phyloP scores from a whole-genome alignment of 2,329 filamentous ascomycete genomes.

The Cercospora citrullina region DNA sequence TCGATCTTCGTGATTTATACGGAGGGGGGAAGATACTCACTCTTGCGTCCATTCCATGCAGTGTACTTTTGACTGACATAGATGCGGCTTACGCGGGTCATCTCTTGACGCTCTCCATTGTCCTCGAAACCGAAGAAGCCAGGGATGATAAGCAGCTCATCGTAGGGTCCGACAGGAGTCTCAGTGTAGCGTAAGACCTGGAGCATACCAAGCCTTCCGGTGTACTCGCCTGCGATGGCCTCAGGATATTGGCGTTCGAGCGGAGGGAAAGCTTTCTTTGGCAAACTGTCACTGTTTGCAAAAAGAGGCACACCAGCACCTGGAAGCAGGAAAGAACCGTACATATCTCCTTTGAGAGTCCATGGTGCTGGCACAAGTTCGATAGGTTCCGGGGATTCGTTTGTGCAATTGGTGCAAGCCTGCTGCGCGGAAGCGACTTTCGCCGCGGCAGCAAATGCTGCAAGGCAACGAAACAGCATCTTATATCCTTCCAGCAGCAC shows the following conservation, averaged over 20 bases:
- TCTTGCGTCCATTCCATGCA: conserved; percentile 21
- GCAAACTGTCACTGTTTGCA: conserved; percentile 1
- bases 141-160: conserved; percentile 27
- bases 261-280: conserved; percentile 20
- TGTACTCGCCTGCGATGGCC: conserved; percentile 18
- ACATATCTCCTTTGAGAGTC: conserved; percentile 24
- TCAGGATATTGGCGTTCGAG: conserved; percentile 18
- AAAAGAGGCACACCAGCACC: conserved; percentile 13
- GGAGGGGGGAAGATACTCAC: not conserved
- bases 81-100: conserved; percentile 20
- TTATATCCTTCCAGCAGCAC: not conserved
- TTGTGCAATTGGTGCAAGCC: conserved; percentile 23
- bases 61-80: conserved; percentile 29
- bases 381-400: conserved; percentile 23
- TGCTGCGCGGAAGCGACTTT: not conserved
- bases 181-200: conserved; percentile 28
- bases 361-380: conserved; percentile 18
- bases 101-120: conserved; percentile 7
- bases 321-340: conserved; percentile 19
- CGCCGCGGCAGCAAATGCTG: conserved; percentile 1
- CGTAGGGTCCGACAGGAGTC: conserved; percentile 27
- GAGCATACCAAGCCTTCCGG: conserved; percentile 25
- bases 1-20: not conserved
- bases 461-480: not conserved
- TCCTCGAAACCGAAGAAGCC: conserved; percentile 22